Conservation (phyloP, 192 early-diverging fungal species). For the Gonapodya prolifera region DNA sequence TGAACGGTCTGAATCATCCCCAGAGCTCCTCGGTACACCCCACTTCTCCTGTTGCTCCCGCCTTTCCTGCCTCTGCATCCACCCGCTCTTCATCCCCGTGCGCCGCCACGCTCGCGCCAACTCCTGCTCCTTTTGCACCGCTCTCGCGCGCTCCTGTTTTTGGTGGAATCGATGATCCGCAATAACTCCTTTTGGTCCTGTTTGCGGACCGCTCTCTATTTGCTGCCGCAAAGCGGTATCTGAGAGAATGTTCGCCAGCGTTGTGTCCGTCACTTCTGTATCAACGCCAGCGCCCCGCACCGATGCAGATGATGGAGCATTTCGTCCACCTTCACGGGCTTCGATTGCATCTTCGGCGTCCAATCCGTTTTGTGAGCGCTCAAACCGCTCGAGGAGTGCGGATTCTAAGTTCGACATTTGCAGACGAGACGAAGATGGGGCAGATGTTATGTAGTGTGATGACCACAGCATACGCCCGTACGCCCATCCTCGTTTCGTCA, state of each 20-base stretch:
- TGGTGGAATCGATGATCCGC: conserved; percentile 39
- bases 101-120: conserved; percentile 2
- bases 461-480: no score
- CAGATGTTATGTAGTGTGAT: no score
- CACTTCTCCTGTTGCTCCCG: conserved; percentile 21
- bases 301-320: not conserved
- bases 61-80: conserved; percentile 31
- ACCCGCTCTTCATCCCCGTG: conserved; percentile 27
- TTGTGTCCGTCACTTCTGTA: not conserved
- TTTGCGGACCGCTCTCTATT: conserved; percentile 28
- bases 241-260: not conserved
- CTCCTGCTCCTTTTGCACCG: conserved; percentile 6
- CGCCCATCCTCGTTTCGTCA: no score
- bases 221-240: conserved; percentile 10
- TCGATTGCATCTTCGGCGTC: not conserved
- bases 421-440: no score
- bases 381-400: not conserved
- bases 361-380: not conserved
- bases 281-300: not conserved
- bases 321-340: not conserved
- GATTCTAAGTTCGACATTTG: not conserved
- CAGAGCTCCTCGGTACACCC: not conserved
- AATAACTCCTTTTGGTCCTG: conserved; percentile 43
- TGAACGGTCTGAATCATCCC: not conserved
- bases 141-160: conserved; percentile 30